A percentile compares a stretch with the other conserved stretches of the same genome.
These are phyloP conservation scores for Trichophyton equinum DNA, from an alignment of 2,329 filamentous ascomycete genomes.

Conservation along the genomic window DNA sequence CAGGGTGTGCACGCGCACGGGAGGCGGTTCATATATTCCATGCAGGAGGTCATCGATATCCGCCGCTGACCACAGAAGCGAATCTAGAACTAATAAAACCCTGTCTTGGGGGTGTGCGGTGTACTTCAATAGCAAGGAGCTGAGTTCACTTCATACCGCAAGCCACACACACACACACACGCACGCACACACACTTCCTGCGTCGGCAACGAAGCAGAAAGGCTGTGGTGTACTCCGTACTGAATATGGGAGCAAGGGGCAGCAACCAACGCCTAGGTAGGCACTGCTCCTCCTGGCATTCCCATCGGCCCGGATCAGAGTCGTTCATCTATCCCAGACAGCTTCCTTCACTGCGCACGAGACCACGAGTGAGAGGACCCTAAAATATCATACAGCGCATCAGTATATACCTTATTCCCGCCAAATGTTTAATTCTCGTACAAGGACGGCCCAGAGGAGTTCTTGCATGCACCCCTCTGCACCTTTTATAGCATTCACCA, in stretches of 20 bases:
- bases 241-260: neutral
- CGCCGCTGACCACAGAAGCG: neutral
- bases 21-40: neutral
- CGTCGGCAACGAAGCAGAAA: neutral
- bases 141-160: neutral
- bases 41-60: neutral
- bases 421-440: constrained; percentile 1
- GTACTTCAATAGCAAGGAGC: neutral
- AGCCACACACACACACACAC: neutral
- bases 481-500: neutral
- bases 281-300: no score
- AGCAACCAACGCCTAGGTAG: neutral
- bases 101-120: neutral
- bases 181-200: neutral
- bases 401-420: neutral
- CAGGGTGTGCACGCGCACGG: neutral
- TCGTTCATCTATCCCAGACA: neutral
- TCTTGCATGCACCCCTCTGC: neutral
- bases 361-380: neutral
- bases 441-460: neutral
- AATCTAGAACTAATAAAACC: neutral
- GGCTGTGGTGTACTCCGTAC: neutral
- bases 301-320: neutral
- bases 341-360: neutral
- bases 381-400: neutral